phyloP scores from a whole-genome alignment of 2,329 filamentous ascomycete species.

The Colletotrichum liaoningense region DNA sequence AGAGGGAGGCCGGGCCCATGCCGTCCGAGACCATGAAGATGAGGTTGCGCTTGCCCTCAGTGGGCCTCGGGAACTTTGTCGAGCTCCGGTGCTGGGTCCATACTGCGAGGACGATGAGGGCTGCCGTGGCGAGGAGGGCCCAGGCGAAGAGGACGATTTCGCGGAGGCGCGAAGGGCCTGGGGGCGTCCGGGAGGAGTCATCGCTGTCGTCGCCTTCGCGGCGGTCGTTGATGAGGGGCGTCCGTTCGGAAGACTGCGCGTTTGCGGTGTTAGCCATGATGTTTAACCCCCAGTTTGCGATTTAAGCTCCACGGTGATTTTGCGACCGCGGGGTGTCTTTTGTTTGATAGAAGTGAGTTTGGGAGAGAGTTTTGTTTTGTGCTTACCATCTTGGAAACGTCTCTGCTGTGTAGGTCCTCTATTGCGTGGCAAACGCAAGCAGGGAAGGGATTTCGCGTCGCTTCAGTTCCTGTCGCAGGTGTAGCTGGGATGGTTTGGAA shows the following conservation, averaged over 20 bases:
- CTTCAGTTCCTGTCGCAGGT: slow-evolving; percentile 22
- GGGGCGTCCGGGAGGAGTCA: background rate
- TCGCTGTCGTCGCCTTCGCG: slow-evolving; percentile 40
- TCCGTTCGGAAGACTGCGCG: slow-evolving; percentile 59
- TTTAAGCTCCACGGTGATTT: too few relatives aligned
- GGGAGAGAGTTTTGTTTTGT: background rate
- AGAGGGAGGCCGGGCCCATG: slow-evolving; percentile 94
- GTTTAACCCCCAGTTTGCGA: background rate
- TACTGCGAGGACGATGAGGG: slow-evolving; percentile 84
- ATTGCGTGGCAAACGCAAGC: background rate
- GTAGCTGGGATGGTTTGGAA: background rate
- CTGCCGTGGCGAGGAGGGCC: slow-evolving; percentile 83
- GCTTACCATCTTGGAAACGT: slow-evolving; percentile 14
- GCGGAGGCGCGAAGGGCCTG: slow-evolving; percentile 61
- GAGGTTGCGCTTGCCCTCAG: slow-evolving; percentile 80
- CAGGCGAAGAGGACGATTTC: slow-evolving; percentile 84
- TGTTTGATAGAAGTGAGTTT: background rate
- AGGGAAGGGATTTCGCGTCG: background rate
- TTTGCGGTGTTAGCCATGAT: slow-evolving; percentile 25
- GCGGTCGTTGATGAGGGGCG: slow-evolving; percentile 54
- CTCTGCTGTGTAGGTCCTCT: background rate
- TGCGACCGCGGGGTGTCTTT: too few relatives aligned
- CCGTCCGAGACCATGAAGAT: slow-evolving; percentile 99
- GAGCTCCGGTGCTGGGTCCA: slow-evolving; percentile 77
- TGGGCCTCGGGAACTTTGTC: slow-evolving; percentile 46